Base-by-base conservation (phyloP, 129 eudicot genomes). In the Helichrysum umbraculigerum region DNA sequence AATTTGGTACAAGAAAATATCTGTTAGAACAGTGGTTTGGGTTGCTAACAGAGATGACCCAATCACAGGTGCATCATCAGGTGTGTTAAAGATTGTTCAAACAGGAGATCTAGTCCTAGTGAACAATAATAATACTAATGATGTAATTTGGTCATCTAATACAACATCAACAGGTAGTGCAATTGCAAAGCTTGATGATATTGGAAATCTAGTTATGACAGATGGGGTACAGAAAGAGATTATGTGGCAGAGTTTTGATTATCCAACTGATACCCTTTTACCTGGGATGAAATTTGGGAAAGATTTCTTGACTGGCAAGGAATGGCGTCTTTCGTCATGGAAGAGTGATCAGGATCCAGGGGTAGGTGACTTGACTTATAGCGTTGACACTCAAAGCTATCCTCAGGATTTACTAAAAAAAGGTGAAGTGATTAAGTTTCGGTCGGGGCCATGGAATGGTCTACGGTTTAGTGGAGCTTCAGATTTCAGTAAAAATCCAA, bases 21-120 rank as follows among this genome's bases (percentile, higher is more conserved):
- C 79, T 22, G 81, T 29, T n/a, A 7, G 20, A 50, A 76, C 81
- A 5, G 81, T 70, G 34, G 88, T 85, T 56, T 85, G 88, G 88
- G 83, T 85, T n/a, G 86, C 86, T 33, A 85, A 85, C 58, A 78
- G 89, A 59, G 25, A 85, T 15, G 28, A 3, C 32, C 82, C 84
- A 0, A 47, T 85, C 70, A 61, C 67, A 2, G 59, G 5, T 39
- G 21, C 77, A 54, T 62, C 76, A 25, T 66, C 79, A 5, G 70
- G 81, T 44, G 34, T 51, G n/a, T 33, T 85, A 20, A 75, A 60
- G 77, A 20, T 82, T 19, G n/a, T 30, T 4, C 39, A n/a, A 28
- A 75, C 72, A 21, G 86, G 89, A 59, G 51, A 32, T 17, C 84
- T 85, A 2, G 81, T 60, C 60, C 65, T 85, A 28, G 4, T 70